Conservation (phyloP, 306 rosid genomes). For the Oemleria cerasiformis region DNA sequence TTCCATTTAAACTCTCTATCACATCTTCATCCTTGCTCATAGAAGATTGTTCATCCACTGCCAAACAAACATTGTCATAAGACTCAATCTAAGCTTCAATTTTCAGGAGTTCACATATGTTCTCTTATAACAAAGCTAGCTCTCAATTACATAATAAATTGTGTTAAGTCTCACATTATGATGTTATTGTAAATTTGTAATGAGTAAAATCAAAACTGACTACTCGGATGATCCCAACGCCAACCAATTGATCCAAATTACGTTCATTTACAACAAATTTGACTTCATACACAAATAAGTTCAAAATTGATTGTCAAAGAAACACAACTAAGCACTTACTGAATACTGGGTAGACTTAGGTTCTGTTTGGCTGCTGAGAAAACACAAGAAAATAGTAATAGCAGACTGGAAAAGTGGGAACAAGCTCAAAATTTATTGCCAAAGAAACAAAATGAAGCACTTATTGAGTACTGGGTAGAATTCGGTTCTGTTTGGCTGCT, state of each 20-base stretch:
- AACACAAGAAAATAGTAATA: neutral
- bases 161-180: conserved; percentile 4
- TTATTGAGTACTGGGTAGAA: neutral
- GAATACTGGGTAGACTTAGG: neutral
- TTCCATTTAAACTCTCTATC: conserved; percentile 31
- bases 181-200: neutral
- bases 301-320: neutral
- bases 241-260: neutral
- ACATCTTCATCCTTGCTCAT: conserved; percentile 31
- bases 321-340: neutral
- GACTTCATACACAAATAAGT: neutral
- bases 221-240: neutral
- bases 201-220: too few species aligned
- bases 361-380: neutral
- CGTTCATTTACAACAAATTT: neutral
- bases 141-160: neutral
- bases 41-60: conserved; percentile 46
- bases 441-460: neutral
- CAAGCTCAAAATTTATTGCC: neutral
- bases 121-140: neutral
- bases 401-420: neutral
- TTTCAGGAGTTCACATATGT: neutral
- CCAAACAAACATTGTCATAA: conserved; percentile 12
- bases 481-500: neutral
- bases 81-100: neutral